Base-by-base conservation (phyloP, 106 monocot species). In the Cymbidium sinense region DNA sequence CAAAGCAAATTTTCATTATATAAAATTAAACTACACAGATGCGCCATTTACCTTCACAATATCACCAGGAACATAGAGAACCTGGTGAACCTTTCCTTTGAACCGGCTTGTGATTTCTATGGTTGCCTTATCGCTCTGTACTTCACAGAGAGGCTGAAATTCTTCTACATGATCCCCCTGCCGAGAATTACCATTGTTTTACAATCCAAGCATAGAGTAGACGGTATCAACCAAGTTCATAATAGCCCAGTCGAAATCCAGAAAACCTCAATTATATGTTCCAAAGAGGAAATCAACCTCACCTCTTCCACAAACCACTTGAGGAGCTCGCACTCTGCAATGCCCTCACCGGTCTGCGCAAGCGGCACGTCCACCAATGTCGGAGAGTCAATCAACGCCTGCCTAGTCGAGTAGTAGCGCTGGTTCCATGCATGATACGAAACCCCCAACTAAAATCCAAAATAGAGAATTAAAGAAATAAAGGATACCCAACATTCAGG, bases 101-200 rank as follows among this genome's bases (percentile, higher is more conserved):
- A 89, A 95, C 39, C 95, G 88, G 51, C 99, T 99, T 34, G 99
- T 99, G 76, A 99, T 99, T 79, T 99, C 99, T 37, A 99, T 95
- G 34, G 99, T 99, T 34, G 99, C 99, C 81, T 99, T 99, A 74
- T 99, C 99, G 80, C 99, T 95, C 75, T 99, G 99, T 72, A 99
- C 95, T 81, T 99, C 99, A 84, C 99, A 99, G 30, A 99, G 89
- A n/a, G 74, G 81, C 79, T 95, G 89, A 73, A 99, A 99, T 78
- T 99, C 99, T 70, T 99, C 95, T 5, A 99, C 90, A 28, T 80
- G 39, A 77, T 99, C 99, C 62, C 95, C 99, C 99, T 95, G 89
- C 77, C 54, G 73, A 79, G 27, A 27, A 83, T 64, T 39, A 13
- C 19, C 27, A 65, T 51, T 33, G 20, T 34, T 51, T 18, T 18